Percentiles rank a stretch among this genome's conserved stretches.
Conservation (phyloP, 2,329 filamentous ascomycete species). For the Grosmannia huntii region DNA sequence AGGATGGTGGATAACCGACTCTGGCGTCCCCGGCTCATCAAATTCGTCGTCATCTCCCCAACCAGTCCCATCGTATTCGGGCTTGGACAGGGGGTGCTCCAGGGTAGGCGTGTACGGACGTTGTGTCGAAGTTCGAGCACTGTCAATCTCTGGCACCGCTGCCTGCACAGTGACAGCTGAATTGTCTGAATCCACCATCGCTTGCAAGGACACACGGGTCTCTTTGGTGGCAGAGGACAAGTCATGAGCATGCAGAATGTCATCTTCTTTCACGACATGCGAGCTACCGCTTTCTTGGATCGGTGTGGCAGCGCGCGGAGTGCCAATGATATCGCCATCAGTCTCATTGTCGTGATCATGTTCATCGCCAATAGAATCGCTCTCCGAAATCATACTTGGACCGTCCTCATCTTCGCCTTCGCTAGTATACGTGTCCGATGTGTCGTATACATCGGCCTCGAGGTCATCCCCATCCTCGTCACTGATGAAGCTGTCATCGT, state of each 20-base stretch:
- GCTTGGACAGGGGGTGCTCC: slow-evolving; percentile 40
- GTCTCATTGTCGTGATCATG: slow-evolving; percentile 10
- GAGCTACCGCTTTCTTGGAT: slow-evolving; percentile 14
- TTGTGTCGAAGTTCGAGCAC: slow-evolving; percentile 23
- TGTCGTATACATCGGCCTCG: slow-evolving; percentile 41
- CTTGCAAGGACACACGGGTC: slow-evolving; percentile 9
- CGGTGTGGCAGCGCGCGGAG: slow-evolving; percentile 35
- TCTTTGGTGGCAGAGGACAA: slow-evolving; percentile 11
- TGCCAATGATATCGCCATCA: slow-evolving; percentile 35
- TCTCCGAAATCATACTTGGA: slow-evolving; percentile 11
- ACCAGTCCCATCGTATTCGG: slow-evolving; percentile 50
- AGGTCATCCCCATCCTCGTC: slow-evolving; percentile 15
- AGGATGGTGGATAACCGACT: slow-evolving; percentile 78
- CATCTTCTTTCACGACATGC: slow-evolving; percentile 8
- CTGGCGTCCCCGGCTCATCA: slow-evolving; percentile 60
- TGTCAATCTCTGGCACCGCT: slow-evolving; percentile 22
- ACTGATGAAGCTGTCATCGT: slow-evolving; percentile 8
- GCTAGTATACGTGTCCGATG: slow-evolving; percentile 15
- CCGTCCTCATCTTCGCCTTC: slow-evolving; percentile 17
- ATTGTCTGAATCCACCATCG: slow-evolving; percentile 17
- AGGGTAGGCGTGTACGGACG: slow-evolving; percentile 37
- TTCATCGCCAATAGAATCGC: slow-evolving; percentile 28
- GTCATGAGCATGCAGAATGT: slow-evolving; percentile 8
- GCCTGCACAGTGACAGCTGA: slow-evolving; percentile 20
- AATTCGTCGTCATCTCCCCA: slow-evolving; percentile 45